These are phyloP conservation scores for Coffea humblotiana DNA, from an alignment of 305 asterid genomes.

Conservation along the genomic window DNA sequence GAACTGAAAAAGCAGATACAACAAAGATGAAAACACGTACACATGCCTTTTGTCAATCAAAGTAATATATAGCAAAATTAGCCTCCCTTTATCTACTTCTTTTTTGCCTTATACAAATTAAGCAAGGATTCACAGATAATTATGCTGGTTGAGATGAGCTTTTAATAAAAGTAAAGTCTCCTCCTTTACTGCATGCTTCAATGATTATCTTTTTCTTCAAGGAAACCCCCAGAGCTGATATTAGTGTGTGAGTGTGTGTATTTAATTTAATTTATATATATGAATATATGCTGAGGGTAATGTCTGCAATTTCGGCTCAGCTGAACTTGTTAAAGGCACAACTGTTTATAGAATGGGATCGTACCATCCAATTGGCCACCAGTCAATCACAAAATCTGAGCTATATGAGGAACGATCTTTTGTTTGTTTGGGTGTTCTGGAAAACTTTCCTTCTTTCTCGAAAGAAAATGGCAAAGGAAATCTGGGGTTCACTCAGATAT, in stretches of 20 bases:
- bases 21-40: background rate
- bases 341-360: conserved; percentile 16
- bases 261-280: background rate
- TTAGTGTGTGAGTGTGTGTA: background rate
- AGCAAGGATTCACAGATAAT: conserved; percentile 5
- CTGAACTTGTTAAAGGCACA: conserved; percentile 2
- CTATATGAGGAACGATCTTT: conserved; percentile 61
- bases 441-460: conserved; percentile 18
- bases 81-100: conserved; percentile 17
- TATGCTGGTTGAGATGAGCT: background rate
- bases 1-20: background rate
- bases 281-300: conserved; percentile 3
- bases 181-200: background rate
- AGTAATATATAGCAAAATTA: conserved; percentile 3
- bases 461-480: conserved; percentile 36
- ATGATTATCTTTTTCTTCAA: background rate
- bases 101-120: conserved; percentile 21
- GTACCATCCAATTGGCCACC: conserved; percentile 41
- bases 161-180: background rate
- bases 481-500: conserved; percentile 46
- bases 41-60: background rate
- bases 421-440: conserved; percentile 51
- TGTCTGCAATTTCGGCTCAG: conserved; percentile 18
- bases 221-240: background rate
- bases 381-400: conserved; percentile 64